Base-by-base conservation (phyloP, 106 monocot species). In the Alisma plantagoaquatica region DNA sequence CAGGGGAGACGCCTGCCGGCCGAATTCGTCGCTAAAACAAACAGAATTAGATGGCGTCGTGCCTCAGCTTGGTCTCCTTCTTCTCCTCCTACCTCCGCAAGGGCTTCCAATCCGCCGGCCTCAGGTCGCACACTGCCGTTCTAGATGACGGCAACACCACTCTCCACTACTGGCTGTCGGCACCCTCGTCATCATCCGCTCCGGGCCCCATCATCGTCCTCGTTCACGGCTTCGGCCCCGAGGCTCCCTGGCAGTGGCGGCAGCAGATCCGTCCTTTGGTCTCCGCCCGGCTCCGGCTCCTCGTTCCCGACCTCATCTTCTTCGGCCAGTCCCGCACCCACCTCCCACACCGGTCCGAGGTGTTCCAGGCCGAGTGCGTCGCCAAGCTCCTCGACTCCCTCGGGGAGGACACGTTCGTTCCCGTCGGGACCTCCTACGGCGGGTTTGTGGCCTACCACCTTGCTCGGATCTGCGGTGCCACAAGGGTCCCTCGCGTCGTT, bases 371-470 rank as follows among this genome's bases (percentile, higher is more conserved):
- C 14, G 33, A 49, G 29, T 79, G 63, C 73, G 23, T 84, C 18
- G 67, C 72, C 53, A 71, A 47, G 11, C 72, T 77, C 10, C 49
- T 90, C 63, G 57, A 68, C 45, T 45, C 64, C 54, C 61, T 70
- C 9, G 80, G 77, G 30, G 62, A 67, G 24, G 42, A n/a, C 20
- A 69, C 57, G 33, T 63, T 81, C 31, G 51, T 61, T 24, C 33
- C 73, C 11, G 69, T 78, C 4, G 91, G 91, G 46, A 73, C 76
- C 25, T 81, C 85, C 54, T 92, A 86, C 43, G 91, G 91, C 2
- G 91, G 85, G 15, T 85, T 92, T 61, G 91, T 92, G 20, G 91
- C 53, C 3, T 86, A 86, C 70, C 62, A 57, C 49, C 55, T 86
- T n/a, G 85, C 91, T 51, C 75, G 51, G 33, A 64, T 76, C 77